Evolutionary conservation across 371 early-diverging fungal species (phyloP).

Genomic region (Rhizomucor pusillus): DNA sequence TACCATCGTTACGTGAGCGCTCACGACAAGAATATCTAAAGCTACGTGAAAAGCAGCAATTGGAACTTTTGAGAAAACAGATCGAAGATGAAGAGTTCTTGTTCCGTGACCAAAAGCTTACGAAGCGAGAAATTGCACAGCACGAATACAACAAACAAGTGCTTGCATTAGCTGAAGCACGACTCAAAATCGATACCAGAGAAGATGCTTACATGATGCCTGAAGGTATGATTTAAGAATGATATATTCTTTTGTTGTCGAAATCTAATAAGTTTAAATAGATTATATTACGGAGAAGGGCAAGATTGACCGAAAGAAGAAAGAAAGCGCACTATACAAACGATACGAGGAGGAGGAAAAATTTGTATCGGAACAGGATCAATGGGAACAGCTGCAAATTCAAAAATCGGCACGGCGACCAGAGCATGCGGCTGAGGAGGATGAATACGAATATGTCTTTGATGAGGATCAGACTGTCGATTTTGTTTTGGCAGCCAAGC

Average conservation of each 20-base stretch:
- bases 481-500: constrained; percentile 79
- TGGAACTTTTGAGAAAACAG: constrained; percentile 73
- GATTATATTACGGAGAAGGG: constrained; percentile 93
- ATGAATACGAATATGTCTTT: constrained; percentile 92
- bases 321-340: constrained; percentile 80
- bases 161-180: constrained; percentile 79
- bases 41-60: constrained; percentile 80
- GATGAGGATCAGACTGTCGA: constrained; percentile 92
- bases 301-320: constrained; percentile 90
- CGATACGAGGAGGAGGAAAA: constrained; percentile 84
- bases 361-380: constrained; percentile 90
- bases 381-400: constrained; percentile 91
- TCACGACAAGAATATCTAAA: constrained; percentile 91
- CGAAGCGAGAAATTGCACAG: constrained; percentile 73
- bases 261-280: background rate
- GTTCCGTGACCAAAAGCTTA: constrained; percentile 75
- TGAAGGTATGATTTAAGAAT: constrained; percentile 62
- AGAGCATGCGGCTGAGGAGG: constrained; percentile 35
- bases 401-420: constrained; percentile 58
- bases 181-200: constrained; percentile 73
- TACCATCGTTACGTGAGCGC: constrained; percentile 76
- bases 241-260: background rate
- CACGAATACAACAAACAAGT: constrained; percentile 83
- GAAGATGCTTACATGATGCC: constrained; percentile 92
- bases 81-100: constrained; percentile 87